Evolutionary conservation across 164 flowering plant genomes (phyloP).

Genomic region (Sedum album): DNA sequence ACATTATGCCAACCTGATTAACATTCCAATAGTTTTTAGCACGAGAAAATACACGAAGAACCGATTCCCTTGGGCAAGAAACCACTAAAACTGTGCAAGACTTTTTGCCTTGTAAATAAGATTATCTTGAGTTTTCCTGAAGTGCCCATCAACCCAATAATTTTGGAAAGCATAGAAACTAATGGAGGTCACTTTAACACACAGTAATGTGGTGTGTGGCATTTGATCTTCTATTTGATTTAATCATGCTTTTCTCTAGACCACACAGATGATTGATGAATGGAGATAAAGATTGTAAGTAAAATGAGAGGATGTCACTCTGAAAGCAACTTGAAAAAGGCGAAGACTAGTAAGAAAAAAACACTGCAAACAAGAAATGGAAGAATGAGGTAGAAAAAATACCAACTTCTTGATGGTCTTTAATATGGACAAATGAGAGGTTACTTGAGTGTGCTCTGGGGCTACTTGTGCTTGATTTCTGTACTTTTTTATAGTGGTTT

Average conservation of each 20-base stretch:
- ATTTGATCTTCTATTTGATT: background rate
- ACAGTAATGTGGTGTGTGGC: background rate
- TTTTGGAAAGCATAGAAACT: constrained; percentile 1
- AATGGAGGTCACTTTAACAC: background rate
- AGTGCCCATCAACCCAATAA: background rate
- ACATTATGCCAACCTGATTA: background rate
- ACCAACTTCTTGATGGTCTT: background rate
- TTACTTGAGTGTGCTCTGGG: background rate
- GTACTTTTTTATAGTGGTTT: background rate
- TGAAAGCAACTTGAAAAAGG: background rate
- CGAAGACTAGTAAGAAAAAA: background rate
- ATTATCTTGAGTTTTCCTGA: constrained; percentile 3
- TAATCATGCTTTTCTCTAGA: background rate
- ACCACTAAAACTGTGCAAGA: background rate
- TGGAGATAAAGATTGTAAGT: background rate
- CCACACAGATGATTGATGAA: background rate
- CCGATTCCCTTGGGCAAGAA: background rate
- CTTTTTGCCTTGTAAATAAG: background rate
- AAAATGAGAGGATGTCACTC: background rate
- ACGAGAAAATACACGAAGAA: background rate
- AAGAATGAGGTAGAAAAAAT: background rate
- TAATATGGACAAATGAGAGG: background rate
- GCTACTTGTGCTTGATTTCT: background rate
- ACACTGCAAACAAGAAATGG: background rate
- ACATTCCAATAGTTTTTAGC: background rate